Evolutionary conservation across 495 filamentous ascomycete genomes (phyloP).

Genomic region (Bathelium albidoporum): DNA sequence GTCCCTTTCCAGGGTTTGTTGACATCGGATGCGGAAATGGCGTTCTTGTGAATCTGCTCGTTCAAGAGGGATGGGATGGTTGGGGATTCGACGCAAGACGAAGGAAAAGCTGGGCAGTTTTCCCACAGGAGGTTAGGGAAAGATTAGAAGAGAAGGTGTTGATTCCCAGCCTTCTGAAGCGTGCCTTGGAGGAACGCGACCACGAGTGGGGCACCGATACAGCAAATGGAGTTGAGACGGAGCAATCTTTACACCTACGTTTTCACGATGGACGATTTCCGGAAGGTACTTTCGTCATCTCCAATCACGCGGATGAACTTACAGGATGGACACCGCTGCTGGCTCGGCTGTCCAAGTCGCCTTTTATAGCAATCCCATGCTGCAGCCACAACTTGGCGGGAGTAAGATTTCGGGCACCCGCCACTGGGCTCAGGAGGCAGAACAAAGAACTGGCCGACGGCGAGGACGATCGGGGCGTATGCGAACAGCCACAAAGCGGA

Average conservation of each 20-base stretch:
- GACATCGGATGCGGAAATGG: constrained; percentile 96
- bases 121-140: constrained; percentile 43
- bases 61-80: constrained; percentile 71
- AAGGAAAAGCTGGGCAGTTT: constrained; percentile 74
- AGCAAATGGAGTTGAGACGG: constrained; percentile 19
- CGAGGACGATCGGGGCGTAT: not conserved
- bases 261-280: constrained; percentile 62
- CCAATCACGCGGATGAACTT: constrained; percentile 92
- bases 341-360: constrained; percentile 58
- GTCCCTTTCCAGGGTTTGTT: constrained; percentile 73
- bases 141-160: constrained; percentile 62
- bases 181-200: not conserved
- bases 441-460: not conserved
- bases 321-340: constrained; percentile 93
- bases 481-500: not conserved
- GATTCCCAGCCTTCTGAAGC: constrained; percentile 51
- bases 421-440: not conserved
- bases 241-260: constrained; percentile 23
- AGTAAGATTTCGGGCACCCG: constrained; percentile 52
- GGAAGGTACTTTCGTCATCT: constrained; percentile 77
- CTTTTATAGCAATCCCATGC: constrained; percentile 88
- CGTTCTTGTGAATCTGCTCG: constrained; percentile 75
- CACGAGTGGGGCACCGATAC: not conserved
- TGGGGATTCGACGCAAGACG: constrained; percentile 83
- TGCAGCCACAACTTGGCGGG: constrained; percentile 85